Percentiles rank a stretch among this genome's conserved stretches.
Evolutionary conservation across 768 basidiomycete species (phyloP).

Genomic region (Collybia mongolica): DNA sequence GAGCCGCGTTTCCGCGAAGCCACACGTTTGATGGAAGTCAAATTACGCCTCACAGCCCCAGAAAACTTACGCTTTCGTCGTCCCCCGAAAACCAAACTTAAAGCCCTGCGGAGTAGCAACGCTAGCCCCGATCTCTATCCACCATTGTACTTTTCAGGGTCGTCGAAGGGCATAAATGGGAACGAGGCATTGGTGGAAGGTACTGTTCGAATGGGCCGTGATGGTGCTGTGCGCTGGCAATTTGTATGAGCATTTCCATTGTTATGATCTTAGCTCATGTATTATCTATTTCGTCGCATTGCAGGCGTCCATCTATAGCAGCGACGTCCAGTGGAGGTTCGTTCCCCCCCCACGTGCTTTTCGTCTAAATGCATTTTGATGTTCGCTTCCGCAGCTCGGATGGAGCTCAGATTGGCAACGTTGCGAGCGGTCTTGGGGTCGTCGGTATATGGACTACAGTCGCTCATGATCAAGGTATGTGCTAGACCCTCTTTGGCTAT

Average conservation of each 20-base stretch:
- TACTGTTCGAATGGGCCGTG: constrained; percentile 44
- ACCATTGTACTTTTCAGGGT: constrained; percentile 45
- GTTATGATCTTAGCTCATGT: background rate
- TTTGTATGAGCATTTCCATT: constrained; percentile 46
- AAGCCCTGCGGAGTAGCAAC: constrained; percentile 7
- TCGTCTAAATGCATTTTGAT: background rate
- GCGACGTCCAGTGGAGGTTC: constrained; percentile 36
- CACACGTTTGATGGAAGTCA: constrained; percentile 59
- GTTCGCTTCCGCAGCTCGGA: constrained; percentile 45
- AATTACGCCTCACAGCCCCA: constrained; percentile 43
- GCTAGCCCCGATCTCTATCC: constrained; percentile 31
- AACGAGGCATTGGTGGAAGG: constrained; percentile 48
- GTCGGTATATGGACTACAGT: constrained; percentile 70
- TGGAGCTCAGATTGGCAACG: constrained; percentile 64
- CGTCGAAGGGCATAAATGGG: constrained; percentile 39
- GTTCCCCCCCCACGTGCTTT: background rate
- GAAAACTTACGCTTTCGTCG: constrained; percentile 23
- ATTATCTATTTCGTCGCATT: constrained; percentile 7
- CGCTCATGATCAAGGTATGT: constrained; percentile 51
- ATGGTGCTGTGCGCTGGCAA: constrained; percentile 51
- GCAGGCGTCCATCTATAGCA: constrained; percentile 55
- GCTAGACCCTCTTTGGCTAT: background rate
- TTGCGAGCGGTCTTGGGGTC: constrained; percentile 65
- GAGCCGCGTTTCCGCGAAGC: constrained; percentile 61
- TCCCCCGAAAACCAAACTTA: no score